phyloP scores from a whole-genome alignment of 352 stramenopile species.

The Phytophthora quininea region DNA sequence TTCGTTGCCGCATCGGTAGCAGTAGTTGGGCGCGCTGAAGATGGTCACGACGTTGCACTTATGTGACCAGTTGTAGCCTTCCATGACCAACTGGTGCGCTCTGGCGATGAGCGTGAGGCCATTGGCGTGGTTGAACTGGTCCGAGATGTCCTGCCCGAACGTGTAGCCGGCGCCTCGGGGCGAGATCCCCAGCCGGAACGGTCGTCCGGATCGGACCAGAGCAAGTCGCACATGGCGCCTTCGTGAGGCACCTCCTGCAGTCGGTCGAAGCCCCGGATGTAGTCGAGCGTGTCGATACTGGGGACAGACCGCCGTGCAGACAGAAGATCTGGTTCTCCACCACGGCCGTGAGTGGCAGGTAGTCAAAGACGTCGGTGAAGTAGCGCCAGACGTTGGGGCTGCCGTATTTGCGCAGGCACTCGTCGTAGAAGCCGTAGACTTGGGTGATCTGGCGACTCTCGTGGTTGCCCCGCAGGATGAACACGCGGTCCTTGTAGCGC shows the following conservation, averaged over 20 bases:
- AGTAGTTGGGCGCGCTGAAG: slow-evolving; percentile 99
- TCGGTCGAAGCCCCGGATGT: slow-evolving; percentile 96
- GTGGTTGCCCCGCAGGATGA: slow-evolving; percentile 85
- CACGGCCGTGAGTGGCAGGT: slow-evolving; percentile 96
- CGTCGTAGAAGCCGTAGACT: slow-evolving; percentile 87
- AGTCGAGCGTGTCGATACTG: slow-evolving; percentile 91
- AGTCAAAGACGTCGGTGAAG: slow-evolving; percentile 95
- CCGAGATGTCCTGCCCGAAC: slow-evolving; percentile 98
- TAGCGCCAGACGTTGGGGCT: slow-evolving; percentile 99
- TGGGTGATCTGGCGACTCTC: slow-evolving; percentile 84
- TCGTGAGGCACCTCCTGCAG: slow-evolving; percentile 91
- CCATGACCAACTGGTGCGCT: slow-evolving; percentile 95
- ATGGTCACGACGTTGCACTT: slow-evolving; percentile 98
- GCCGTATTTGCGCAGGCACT: slow-evolving; percentile 95
- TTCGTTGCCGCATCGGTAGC: slow-evolving; percentile 98
- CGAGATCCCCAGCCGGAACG: slow-evolving; percentile 99
- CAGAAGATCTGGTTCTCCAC: slow-evolving; percentile 99
- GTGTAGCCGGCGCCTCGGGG: slow-evolving; percentile 97
- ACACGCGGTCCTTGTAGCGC: slow-evolving; percentile 87
- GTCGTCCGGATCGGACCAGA: slow-evolving; percentile 99
- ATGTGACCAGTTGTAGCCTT: slow-evolving; percentile 92
- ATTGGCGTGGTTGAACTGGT: slow-evolving; percentile 97
- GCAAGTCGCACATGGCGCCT: slow-evolving; percentile 97
- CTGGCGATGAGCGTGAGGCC: slow-evolving; percentile 98
- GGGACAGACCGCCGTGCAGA: slow-evolving; percentile 97